Conservation (phyloP, 169 alveolate species). For the Cryptosporidium canis region DNA sequence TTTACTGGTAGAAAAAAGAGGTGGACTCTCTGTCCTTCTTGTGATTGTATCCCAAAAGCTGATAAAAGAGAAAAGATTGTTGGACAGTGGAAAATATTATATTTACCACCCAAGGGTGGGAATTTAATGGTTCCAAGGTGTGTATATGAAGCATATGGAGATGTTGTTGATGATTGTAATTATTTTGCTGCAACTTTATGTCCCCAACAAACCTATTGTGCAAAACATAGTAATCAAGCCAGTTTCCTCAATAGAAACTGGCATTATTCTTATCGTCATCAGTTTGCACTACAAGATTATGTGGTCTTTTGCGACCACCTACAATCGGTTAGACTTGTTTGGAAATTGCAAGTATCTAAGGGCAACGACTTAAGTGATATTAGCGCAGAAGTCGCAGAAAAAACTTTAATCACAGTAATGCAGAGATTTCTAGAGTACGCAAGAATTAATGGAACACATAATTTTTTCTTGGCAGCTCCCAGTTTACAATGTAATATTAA, state of each 20-base stretch:
- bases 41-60: conserved; percentile 70
- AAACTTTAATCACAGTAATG: conserved; percentile 60
- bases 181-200: conserved; percentile 72
- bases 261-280: conserved; percentile 71
- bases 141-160: conserved; percentile 72
- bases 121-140: conserved; percentile 68
- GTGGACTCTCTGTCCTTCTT: conserved; percentile 72
- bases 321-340: conserved; percentile 66
- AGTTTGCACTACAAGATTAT: conserved; percentile 68
- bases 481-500: neutral
- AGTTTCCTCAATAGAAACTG: conserved; percentile 64
- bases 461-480: neutral
- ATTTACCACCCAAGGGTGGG: conserved; percentile 70
- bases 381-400: conserved; percentile 60
- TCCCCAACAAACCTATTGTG: conserved; percentile 71
- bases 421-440: conserved; percentile 64
- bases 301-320: conserved; percentile 63
- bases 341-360: conserved; percentile 33
- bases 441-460: conserved; percentile 32
- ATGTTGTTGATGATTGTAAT: conserved; percentile 68
- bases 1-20: conserved; percentile 69
- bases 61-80: conserved; percentile 69
- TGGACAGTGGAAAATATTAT: conserved; percentile 65
- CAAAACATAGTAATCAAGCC: conserved; percentile 65
- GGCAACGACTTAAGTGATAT: conserved; percentile 22